Evolutionary conservation across 2,329 filamentous ascomycete genomes (phyloP).

Genomic region (Rhynchosporium graminicola): DNA sequence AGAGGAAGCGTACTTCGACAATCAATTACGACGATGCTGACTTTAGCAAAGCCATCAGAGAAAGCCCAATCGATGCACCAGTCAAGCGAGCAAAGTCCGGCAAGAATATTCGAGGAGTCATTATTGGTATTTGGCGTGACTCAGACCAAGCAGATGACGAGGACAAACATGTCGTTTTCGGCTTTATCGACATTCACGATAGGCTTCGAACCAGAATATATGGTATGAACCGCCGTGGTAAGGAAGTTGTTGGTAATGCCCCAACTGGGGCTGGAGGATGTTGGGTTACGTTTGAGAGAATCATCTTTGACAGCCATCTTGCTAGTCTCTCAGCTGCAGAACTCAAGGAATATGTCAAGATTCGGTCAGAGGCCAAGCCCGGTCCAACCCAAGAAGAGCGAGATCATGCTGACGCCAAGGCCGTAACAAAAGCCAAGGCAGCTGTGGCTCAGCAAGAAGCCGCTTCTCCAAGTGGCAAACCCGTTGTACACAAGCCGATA

Average conservation of each 20-base stretch:
- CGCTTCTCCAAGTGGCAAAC: slow-evolving; percentile 26
- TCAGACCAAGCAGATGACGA: slow-evolving; percentile 51
- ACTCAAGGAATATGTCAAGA: slow-evolving; percentile 63
- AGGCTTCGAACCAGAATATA: slow-evolving; percentile 61
- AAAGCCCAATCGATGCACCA: slow-evolving; percentile 27
- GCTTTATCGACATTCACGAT: slow-evolving; percentile 63
- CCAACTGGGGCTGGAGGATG: slow-evolving; percentile 62
- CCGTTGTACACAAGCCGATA: slow-evolving; percentile 30
- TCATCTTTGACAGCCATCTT: slow-evolving; percentile 60
- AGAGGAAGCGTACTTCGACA: slow-evolving; percentile 58
- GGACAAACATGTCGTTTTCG: slow-evolving; percentile 60
- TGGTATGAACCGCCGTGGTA: slow-evolving; percentile 50
- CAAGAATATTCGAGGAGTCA: slow-evolving; percentile 35
- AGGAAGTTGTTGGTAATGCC: slow-evolving; percentile 47
- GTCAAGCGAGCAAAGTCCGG: slow-evolving; percentile 32
- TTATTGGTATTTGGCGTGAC: slow-evolving; percentile 62
- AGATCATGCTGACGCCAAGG: slow-evolving; percentile 29
- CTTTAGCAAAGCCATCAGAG: slow-evolving; percentile 29
- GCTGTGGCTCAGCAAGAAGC: slow-evolving; percentile 30
- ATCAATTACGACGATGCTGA: slow-evolving; percentile 52
- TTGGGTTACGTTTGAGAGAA: slow-evolving; percentile 64
- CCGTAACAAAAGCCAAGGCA: slow-evolving; percentile 34
- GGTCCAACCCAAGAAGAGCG: slow-evolving; percentile 30
- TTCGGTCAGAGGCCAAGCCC: slow-evolving; percentile 46
- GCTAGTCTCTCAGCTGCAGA: slow-evolving; percentile 56